A percentile compares a stretch with the other conserved stretches of the same genome.
Conservation (phyloP, 225 moss, liverwort and hornwort species). For the Pseudisothecium myosuroides region DNA sequence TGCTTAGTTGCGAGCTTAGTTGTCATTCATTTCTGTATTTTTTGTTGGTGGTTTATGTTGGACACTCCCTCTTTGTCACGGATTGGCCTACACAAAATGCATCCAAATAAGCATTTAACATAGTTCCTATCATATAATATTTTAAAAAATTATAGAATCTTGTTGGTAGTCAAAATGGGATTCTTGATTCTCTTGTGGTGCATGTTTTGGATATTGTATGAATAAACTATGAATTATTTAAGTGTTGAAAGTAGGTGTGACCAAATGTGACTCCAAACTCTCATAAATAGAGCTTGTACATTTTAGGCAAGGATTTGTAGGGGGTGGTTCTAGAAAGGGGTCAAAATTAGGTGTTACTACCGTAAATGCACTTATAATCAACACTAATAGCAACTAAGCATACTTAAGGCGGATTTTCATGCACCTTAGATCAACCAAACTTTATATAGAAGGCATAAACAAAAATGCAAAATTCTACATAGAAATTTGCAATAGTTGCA, state of each 20-base stretch:
- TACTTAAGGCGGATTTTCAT: rapidly evolving
- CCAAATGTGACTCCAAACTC: rapidly evolving
- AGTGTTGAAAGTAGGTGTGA: neutral
- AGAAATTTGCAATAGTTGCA: neutral
- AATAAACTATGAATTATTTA: neutral
- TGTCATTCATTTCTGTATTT: neutral
- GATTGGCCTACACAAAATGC: neutral
- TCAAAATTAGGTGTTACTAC: neutral
- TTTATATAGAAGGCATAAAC: neutral
- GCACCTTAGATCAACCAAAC: neutral
- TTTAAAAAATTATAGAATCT: too few species aligned
- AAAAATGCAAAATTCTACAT: neutral
- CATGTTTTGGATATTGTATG: rapidly evolving
- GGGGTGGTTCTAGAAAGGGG: rapidly evolving
- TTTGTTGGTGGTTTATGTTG: rapidly evolving
- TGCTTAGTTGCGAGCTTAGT: neutral
- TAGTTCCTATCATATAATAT: neutral
- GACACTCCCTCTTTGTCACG: rapidly evolving
- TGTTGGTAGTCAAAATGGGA: neutral
- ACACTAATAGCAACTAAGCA: rapidly evolving
- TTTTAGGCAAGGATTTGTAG: neutral
- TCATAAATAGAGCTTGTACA: neutral
- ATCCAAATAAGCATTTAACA: neutral
- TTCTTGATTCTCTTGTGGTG: neutral
- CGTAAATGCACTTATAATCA: neutral